Evolutionary conservation across 495 filamentous ascomycete species (phyloP), one percentile per base, ranked within the genome.

Genomic region (Niebla homalea): DNA sequence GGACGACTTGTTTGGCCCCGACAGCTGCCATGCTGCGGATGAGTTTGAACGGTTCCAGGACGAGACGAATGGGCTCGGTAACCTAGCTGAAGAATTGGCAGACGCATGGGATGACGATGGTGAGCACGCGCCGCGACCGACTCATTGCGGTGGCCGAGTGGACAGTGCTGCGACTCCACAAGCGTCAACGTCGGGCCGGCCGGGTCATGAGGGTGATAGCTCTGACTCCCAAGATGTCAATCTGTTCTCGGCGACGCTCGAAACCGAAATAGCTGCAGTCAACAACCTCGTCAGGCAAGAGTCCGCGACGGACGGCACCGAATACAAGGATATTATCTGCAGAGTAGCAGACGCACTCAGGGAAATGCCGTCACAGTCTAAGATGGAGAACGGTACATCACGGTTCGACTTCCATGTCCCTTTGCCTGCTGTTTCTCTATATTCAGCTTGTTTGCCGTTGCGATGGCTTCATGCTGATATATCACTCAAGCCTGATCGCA

Each of bases 281-380:
- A 85, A 89, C 58, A 78, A 76, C 53, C 69, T 92, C 22, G 86
- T 76, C 16, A 69, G 84, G 46, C 70, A 84, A 53, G 85, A 86
- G 4, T 73, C 81, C 12, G 84, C 87, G 60, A 80, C 74, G 55
- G 83, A 81, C 56, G 84, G 80, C 10, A 82, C 78, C 29, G 68
- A 79, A 36, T 69, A 70, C 15, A 87, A 92, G 59, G 72, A 72
- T 46, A 75, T 85, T 10, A 79, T 93, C 48, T 67, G 76, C 56
- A 71, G 87, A 36, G 76, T 90, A 21, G 79, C 85, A 16, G 80
- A 86, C 12, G 74, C 73, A 3, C 70, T 95, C 49, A 78, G 78
- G 57, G 86, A 90, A 62, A 70, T 96, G 20, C 80, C 84, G 8
- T 80, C 79, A n/a, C 89, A 94, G 64, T 80, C 83, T 38, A 74